Conservation (phyloP, 2,329 filamentous ascomycete species). For the Phialocephala subalpina region DNA sequence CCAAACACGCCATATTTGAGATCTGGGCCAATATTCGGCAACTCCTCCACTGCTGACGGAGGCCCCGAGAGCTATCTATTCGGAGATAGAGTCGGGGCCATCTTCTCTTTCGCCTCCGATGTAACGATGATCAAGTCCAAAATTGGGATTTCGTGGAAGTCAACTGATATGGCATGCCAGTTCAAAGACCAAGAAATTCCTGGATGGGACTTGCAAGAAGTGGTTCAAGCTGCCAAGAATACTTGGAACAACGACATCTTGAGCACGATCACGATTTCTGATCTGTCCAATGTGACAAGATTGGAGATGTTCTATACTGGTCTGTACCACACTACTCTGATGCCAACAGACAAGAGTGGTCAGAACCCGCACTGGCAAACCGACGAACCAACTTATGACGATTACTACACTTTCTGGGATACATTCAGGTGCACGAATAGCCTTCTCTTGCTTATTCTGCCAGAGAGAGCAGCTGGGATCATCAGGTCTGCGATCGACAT, state of each 20-base stretch:
- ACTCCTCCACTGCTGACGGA: slow-evolving; percentile 7
- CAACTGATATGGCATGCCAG: not conserved
- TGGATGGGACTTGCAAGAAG: not conserved
- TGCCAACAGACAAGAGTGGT: slow-evolving; percentile 5
- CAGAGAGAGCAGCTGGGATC: not conserved
- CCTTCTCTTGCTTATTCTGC: not conserved
- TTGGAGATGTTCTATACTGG: slow-evolving; percentile 7
- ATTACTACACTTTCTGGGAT: slow-evolving; percentile 8
- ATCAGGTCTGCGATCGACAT: slow-evolving; percentile 1
- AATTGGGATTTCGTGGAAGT: slow-evolving; percentile 1
- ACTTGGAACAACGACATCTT: not conserved
- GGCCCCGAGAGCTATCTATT: slow-evolving; percentile 13
- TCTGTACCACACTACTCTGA: not conserved
- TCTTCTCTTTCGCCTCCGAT: not conserved
- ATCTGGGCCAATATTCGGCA: slow-evolving; percentile 14
- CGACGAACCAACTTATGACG: slow-evolving; percentile 2
- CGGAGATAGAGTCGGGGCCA: slow-evolving; percentile 15
- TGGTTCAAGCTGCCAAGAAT: not conserved
- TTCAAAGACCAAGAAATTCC: slow-evolving; percentile 3
- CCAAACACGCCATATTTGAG: slow-evolving; percentile 10
- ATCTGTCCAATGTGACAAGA: not conserved
- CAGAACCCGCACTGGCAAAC: slow-evolving; percentile 8
- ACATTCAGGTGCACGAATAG: slow-evolving; percentile 8
- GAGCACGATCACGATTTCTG: not conserved
- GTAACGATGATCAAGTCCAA: not conserved